These are phyloP conservation scores for Corrigiola litoralis DNA, from an alignment of 179 eudicot species.

Conservation along the genomic window DNA sequence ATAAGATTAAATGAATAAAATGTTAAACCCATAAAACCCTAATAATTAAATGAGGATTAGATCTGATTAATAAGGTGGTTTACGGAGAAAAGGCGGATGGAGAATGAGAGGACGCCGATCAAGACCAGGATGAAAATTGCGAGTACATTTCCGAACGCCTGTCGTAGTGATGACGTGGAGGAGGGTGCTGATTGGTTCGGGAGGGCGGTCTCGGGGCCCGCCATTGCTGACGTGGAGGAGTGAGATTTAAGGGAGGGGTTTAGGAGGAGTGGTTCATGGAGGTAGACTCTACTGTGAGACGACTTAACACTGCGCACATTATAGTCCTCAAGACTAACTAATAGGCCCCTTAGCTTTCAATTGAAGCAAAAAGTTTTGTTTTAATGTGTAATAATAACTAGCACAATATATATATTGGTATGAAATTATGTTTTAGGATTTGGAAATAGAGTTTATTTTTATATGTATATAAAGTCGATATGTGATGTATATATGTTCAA, in stretches of 20 bases:
- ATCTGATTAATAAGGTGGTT: conserved; percentile 2
- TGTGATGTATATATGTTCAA: too few species aligned
- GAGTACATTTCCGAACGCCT: conserved; percentile 81
- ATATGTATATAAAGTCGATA: too few species aligned
- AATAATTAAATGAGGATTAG: neutral
- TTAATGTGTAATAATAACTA: too few species aligned
- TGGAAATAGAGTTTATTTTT: too few species aligned
- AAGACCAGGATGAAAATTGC: conserved; percentile 72
- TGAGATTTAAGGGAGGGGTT: conserved; percentile 8
- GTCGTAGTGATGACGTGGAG: conserved; percentile 54
- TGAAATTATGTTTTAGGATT: too few species aligned
- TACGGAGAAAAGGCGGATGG: conserved; percentile 97
- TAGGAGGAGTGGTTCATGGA: conserved; percentile 4
- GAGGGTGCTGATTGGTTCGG: conserved; percentile 16
- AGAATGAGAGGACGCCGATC: conserved; percentile 93
- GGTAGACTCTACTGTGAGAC: neutral
- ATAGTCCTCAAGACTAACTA: neutral
- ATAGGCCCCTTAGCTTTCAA: neutral
- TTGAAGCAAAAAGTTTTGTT: too few species aligned
- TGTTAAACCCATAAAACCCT: neutral
- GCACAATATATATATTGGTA: too few species aligned
- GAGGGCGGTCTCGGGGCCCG: conserved; percentile 52
- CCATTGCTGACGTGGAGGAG: conserved; percentile 48
- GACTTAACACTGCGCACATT: neutral
- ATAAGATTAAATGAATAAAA: neutral